Conservation (phyloP, 176 grass and related monocot genomes). For the Typha latifolia region DNA sequence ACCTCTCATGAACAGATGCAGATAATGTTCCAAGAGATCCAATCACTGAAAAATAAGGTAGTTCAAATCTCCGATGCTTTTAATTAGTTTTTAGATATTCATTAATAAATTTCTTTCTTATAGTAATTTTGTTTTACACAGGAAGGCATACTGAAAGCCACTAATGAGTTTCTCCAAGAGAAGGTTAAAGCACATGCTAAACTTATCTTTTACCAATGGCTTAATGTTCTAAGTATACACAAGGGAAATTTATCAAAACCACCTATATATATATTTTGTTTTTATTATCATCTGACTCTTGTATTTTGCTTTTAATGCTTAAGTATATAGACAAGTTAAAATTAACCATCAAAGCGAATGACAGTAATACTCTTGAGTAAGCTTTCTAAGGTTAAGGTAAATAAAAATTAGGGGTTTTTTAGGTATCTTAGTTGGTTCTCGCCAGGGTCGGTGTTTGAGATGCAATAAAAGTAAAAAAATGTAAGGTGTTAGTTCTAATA, state of each 20-base stretch:
- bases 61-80: background rate
- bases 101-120: slow-evolving; percentile 11
- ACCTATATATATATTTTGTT: background rate
- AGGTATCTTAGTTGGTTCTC: no score
- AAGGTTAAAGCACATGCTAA: slow-evolving; percentile 23
- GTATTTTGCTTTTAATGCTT: no score
- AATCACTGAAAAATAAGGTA: slow-evolving; percentile 36
- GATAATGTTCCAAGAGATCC: slow-evolving; percentile 41
- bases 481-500: no score
- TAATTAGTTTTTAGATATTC: background rate
- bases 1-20: slow-evolving; percentile 26
- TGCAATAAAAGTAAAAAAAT: no score
- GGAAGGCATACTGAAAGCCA: slow-evolving; percentile 79
- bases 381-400: no score
- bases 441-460: no score
- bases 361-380: no score
- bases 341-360: no score
- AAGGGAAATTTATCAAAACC: background rate
- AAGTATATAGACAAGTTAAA: no score
- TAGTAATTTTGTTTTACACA: slow-evolving; percentile 13
- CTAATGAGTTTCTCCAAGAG: slow-evolving; percentile 83
- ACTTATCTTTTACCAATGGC: background rate
- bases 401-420: no score
- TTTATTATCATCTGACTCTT: background rate
- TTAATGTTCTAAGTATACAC: background rate